Percentiles rank a stretch among this genome's conserved stretches.
phyloP scores from a whole-genome alignment of 2,329 filamentous ascomycete genomes.

The Pseudogymnoascus sp. region DNA sequence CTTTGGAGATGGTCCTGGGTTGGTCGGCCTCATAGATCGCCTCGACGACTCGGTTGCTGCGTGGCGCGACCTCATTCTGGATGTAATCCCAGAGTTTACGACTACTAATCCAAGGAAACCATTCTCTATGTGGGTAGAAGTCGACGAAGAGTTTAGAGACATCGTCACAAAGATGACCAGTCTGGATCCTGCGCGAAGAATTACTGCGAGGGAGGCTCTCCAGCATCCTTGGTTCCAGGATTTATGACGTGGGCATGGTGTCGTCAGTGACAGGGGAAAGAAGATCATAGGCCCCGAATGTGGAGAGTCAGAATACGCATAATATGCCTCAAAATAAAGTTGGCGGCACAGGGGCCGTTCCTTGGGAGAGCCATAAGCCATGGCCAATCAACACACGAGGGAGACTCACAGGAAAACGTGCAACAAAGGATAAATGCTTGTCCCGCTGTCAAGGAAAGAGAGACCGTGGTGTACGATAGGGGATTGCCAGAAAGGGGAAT shows the following conservation, averaged over 20 bases:
- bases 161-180: slow-evolving; percentile 32
- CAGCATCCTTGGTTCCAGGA: slow-evolving; percentile 22
- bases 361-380: background rate
- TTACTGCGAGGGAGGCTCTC: slow-evolving; percentile 33
- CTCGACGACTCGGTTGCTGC: slow-evolving; percentile 25
- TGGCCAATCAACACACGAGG: background rate
- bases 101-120: slow-evolving; percentile 34
- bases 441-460: background rate
- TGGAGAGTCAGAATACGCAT: background rate
- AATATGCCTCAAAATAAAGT: background rate
- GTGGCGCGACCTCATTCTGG: background rate
- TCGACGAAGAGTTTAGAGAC: slow-evolving; percentile 34
- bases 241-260: slow-evolving; percentile 21
- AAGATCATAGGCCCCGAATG: background rate
- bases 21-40: slow-evolving; percentile 34
- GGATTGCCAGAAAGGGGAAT: background rate
- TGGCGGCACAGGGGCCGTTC: background rate
- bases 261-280: background rate
- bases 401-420: background rate
- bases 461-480: background rate
- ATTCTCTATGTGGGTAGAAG: slow-evolving; percentile 32
- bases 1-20: slow-evolving; percentile 35
- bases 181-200: slow-evolving; percentile 32
- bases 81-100: background rate
- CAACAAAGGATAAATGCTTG: background rate